Percentiles rank a stretch among this genome's conserved stretches.
Conservation (phyloP, 495 filamentous ascomycete genomes). For the Penicillium cataractarum region DNA sequence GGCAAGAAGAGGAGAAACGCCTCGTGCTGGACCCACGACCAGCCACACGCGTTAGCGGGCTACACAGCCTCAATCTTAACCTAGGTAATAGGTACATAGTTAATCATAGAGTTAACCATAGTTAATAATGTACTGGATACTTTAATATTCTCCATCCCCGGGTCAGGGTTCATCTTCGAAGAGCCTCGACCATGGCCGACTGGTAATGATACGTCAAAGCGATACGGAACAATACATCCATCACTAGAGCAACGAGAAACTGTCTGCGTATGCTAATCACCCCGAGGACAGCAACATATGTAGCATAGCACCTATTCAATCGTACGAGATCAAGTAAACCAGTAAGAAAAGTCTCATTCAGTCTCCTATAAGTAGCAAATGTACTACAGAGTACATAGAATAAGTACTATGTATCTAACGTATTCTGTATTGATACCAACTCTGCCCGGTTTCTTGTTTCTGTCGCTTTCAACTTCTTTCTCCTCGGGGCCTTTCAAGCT, state of each 20-base stretch:
- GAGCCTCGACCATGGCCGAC: conserved; percentile 33
- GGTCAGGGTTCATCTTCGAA: conserved; percentile 25
- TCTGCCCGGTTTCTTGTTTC: conserved; percentile 18
- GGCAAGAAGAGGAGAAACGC: conserved; percentile 11
- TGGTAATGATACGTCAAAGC: not conserved
- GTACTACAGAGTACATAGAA: too few relatives aligned
- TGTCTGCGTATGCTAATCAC: too few relatives aligned
- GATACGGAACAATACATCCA: not conserved
- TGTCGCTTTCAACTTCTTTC: conserved; percentile 12
- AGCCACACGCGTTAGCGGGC: conserved; percentile 36
- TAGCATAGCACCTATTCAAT: not conserved
- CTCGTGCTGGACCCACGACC: conserved; percentile 30
- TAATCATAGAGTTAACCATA: accelerated
- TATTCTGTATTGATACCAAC: conserved; percentile 3
- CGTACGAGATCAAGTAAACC: too few relatives aligned
- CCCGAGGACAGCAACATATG: too few relatives aligned
- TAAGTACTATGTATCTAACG: too few relatives aligned
- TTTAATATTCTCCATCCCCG: not conserved
- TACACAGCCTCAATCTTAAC: conserved; percentile 43
- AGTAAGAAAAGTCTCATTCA: too few relatives aligned
- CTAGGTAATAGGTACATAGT: conserved; percentile 20
- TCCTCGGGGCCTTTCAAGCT: conserved; percentile 2
- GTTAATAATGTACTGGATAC: conserved; percentile 16
- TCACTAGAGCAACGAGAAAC: too few relatives aligned
- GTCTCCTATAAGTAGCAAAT: not conserved